Evolutionary conservation across 257 asterid genomes (phyloP), one percentile per base, ranked within the genome.

Genomic region (Solanum dulcamara): DNA sequence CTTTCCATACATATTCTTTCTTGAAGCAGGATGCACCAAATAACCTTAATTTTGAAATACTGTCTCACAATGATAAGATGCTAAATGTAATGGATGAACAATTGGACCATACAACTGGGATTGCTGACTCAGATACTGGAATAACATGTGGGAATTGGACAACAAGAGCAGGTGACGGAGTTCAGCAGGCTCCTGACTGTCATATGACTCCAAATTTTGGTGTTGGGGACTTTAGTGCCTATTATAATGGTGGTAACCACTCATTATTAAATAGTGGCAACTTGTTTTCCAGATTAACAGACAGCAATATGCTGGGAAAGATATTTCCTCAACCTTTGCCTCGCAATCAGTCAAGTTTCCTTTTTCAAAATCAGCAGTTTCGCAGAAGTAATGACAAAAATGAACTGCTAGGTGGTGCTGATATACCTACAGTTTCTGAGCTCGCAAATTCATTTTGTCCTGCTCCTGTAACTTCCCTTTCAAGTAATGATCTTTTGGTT

Each of bases 371-470:
- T 81, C 89, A 88, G 70, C 83, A 82, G 38, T 53, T 40, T 72
- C 62, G 22, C 48, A 48, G 81, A 48, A 86, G 85, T 81, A 86
- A 81, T 57, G 80, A 60, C 77, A 86, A 85, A 74, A 84, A 72
- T 51, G 81, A 55, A 84, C 83, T 37, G 32, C 86, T 85, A 84
- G 86, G 90, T 38, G 85, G 85, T 87, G 84, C 84, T 72, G 87
- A 66, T 4, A 85, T 87, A 55, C 57, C 86, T 67, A 12, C 48
- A 28, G 42, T 79, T 48, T 79, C 64, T 74, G 89, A 83, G 85
- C 89, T 87, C 48, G 53, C 60, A 77, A 85, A 71, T 17, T 85
- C 89, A 89, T 86, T 90, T 74, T 72, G 70, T 72, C 64, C 88
- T 66, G 86, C 83, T 82, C 84, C 75, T 75, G 67, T 81, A 84